phyloP scores from a whole-genome alignment of 2,329 filamentous ascomycete genomes.

The Verticillium dahliae region DNA sequence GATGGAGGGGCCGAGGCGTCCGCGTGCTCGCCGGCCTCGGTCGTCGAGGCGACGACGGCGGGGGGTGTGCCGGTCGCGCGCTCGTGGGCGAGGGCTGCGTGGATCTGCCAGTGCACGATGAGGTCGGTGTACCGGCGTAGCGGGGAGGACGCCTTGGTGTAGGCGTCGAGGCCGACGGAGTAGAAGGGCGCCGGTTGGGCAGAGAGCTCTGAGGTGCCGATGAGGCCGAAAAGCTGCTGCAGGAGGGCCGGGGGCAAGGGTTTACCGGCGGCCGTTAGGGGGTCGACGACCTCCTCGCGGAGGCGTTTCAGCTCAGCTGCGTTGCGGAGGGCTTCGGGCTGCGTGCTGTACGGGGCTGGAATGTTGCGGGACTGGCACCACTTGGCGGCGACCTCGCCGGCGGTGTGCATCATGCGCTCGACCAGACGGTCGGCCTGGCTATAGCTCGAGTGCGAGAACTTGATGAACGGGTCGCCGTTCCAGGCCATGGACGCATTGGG shows the following conservation, averaged over 20 bases:
- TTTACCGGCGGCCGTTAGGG: constrained; percentile 21
- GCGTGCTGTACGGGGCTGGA: constrained; percentile 51
- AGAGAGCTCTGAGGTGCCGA: constrained; percentile 46
- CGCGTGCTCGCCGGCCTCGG: constrained; percentile 14
- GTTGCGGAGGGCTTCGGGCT: constrained; percentile 33
- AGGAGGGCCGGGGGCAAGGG: constrained; percentile 23
- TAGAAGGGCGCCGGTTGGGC: constrained; percentile 48
- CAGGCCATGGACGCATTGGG: constrained; percentile 22
- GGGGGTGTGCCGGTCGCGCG: constrained; percentile 22
- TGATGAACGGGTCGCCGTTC: constrained; percentile 44
- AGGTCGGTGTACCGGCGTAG: constrained; percentile 60
- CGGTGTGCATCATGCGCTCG: constrained; percentile 51
- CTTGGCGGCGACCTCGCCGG: constrained; percentile 52
- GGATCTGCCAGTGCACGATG: constrained; percentile 61
- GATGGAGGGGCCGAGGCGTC: constrained; percentile 19
- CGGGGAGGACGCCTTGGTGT: constrained; percentile 59
- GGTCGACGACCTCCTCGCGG: constrained; percentile 29
- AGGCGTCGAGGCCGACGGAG: constrained; percentile 52
- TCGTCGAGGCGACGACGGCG: constrained; percentile 12
- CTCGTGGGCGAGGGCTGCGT: constrained; percentile 46
- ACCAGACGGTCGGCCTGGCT: constrained; percentile 30
- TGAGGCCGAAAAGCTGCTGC: constrained; percentile 24
- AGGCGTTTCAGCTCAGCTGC: constrained; percentile 27
- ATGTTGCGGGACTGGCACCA: constrained; percentile 55
- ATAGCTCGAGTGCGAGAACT: constrained; percentile 24